These are phyloP conservation scores for Drechslera avenae DNA, from an alignment of 2,329 filamentous ascomycete species.

Conservation along the genomic window DNA sequence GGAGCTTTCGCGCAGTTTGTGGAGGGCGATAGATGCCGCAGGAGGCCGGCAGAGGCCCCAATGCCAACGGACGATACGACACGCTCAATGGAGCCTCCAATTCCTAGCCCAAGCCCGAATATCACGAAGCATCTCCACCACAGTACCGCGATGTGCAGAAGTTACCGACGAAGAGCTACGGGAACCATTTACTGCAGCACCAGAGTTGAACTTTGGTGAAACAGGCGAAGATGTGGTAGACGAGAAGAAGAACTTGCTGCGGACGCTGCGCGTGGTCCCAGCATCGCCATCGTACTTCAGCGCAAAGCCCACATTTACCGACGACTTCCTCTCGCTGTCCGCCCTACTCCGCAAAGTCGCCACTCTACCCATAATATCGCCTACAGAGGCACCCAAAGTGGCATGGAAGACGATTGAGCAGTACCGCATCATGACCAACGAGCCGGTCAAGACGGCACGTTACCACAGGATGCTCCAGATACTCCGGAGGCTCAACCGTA, in stretches of 20 bases:
- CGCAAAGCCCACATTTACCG: conserved; percentile 81
- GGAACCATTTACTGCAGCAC: conserved; percentile 49
- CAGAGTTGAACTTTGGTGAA: conserved; percentile 51
- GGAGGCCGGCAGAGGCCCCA: conserved; percentile 25
- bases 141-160: conserved; percentile 32
- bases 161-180: conserved; percentile 24
- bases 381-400: conserved; percentile 70
- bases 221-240: conserved; percentile 17
- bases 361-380: conserved; percentile 70
- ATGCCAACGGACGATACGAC: conserved; percentile 30
- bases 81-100: conserved; percentile 24
- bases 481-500: conserved; percentile 80
- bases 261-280: conserved; percentile 72
- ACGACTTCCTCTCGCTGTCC: conserved; percentile 77
- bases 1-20: conserved; percentile 38
- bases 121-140: conserved; percentile 44
- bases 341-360: conserved; percentile 73
- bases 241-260: conserved; percentile 29
- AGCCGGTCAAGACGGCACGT: conserved; percentile 64
- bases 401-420: conserved; percentile 81
- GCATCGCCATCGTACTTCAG: conserved; percentile 95
- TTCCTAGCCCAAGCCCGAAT: conserved; percentile 22
- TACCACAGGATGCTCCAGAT: conserved; percentile 78
- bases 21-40: conserved; percentile 34
- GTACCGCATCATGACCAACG: conserved; percentile 64